These are phyloP conservation scores for Petunia secreta DNA, from an alignment of 257 asterid genomes.

Conservation along the genomic window DNA sequence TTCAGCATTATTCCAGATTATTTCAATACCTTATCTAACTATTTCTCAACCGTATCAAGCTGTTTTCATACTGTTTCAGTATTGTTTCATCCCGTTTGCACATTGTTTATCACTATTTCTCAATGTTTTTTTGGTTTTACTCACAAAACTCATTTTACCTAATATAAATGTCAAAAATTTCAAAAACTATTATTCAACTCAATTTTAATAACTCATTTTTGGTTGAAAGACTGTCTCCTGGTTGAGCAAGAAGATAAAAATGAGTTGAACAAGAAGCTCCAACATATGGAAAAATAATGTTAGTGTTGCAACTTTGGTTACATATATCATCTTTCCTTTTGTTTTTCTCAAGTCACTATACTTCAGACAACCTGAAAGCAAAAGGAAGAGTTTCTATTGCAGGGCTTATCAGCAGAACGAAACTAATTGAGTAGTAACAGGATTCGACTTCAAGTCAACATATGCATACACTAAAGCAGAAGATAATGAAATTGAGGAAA, in stretches of 20 bases:
- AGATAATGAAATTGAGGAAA: slow-evolving; percentile 49
- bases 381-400: neutral
- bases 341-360: neutral
- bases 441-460: slow-evolving; percentile 45
- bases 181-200: no score
- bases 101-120: no score
- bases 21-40: no score
- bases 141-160: no score
- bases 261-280: slow-evolving; percentile 42
- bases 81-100: no score
- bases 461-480: slow-evolving; percentile 47
- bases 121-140: no score
- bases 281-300: slow-evolving; percentile 48
- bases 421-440: slow-evolving; percentile 38
- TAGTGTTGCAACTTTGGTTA: slow-evolving; percentile 22
- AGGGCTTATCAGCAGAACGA: slow-evolving; percentile 44
- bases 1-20: no score
- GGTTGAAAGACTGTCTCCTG: slow-evolving; percentile 46
- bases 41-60: no score
- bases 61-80: no score
- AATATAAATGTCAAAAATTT: no score
- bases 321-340: neutral
- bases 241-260: slow-evolving; percentile 48
- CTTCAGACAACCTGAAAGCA: neutral
- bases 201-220: no score